Conservation (phyloP, 2,329 filamentous ascomycete species). For the Claviceps arundinis region DNA sequence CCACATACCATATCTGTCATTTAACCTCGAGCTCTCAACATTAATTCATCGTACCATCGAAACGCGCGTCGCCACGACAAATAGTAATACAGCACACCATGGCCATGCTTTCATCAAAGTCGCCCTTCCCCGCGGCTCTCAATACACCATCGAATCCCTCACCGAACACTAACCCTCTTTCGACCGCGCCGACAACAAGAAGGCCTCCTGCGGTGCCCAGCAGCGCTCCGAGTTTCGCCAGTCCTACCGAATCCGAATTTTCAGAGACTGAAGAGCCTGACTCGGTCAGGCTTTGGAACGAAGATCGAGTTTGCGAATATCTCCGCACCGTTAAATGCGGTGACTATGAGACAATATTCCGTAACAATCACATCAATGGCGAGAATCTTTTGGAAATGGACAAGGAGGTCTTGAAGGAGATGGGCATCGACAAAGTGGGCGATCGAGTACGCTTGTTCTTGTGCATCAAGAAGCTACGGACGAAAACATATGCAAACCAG, state of each 20-base stretch:
- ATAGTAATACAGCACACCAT: slow-evolving; percentile 26
- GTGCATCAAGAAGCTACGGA: slow-evolving; percentile 70
- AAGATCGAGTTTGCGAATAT: slow-evolving; percentile 85
- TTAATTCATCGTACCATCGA: background rate
- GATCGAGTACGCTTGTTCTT: slow-evolving; percentile 86
- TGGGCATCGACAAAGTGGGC: slow-evolving; percentile 96
- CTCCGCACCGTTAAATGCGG: slow-evolving; percentile 81
- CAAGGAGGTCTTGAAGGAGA: slow-evolving; percentile 89
- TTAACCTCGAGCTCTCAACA: background rate
- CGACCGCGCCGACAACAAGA: slow-evolving; percentile 37
- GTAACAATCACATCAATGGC: slow-evolving; percentile 91
- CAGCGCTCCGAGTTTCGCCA: slow-evolving; percentile 50
- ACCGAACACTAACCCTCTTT: slow-evolving; percentile 30
- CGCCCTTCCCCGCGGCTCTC: slow-evolving; percentile 48
- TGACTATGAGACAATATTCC: slow-evolving; percentile 83
- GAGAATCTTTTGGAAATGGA: slow-evolving; percentile 96
- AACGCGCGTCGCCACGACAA: too few relatives aligned
- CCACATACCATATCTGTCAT: background rate
- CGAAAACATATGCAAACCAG: slow-evolving; percentile 60
- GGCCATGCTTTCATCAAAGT: slow-evolving; percentile 69
- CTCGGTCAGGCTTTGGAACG: slow-evolving; percentile 75
- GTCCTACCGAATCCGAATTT: slow-evolving; percentile 86
- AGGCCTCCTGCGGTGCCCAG: slow-evolving; percentile 36
- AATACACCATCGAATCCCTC: slow-evolving; percentile 30
- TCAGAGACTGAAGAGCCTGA: slow-evolving; percentile 69